Evolutionary conservation across 2,329 filamentous ascomycete species (phyloP).

Genomic region (Aspergillus brunneoviolaceus): DNA sequence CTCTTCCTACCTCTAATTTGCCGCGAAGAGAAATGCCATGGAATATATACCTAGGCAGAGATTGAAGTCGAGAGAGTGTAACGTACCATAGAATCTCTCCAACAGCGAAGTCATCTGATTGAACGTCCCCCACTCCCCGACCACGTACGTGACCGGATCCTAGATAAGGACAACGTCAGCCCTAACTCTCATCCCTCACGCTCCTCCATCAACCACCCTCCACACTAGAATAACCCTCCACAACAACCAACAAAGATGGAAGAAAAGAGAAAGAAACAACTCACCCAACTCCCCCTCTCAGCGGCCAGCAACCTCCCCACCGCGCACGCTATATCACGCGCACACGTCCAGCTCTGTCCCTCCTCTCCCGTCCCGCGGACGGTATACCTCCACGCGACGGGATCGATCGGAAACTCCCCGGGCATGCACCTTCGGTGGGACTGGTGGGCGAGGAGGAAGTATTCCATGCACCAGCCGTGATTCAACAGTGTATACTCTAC

Average conservation of each 20-base stretch:
- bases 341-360: constrained; percentile 17
- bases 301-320: constrained; percentile 4
- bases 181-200: too few relatives aligned
- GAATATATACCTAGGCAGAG: too few relatives aligned
- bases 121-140: background rate
- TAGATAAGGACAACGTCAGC: background rate
- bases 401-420: constrained; percentile 2
- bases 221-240: too few relatives aligned
- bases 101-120: background rate
- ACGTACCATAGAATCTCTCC: background rate
- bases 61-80: too few relatives aligned
- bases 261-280: background rate
- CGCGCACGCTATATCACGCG: constrained; percentile 19
- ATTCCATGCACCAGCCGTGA: constrained; percentile 23
- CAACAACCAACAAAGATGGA: too few relatives aligned
- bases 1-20: too few relatives aligned
- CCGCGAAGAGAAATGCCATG: too few relatives aligned
- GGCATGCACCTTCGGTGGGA: background rate
- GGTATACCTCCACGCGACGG: background rate
- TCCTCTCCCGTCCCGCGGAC: constrained; percentile 20
- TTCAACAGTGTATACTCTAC: constrained; percentile 22
- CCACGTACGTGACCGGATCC: background rate
- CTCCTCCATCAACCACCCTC: too few relatives aligned
- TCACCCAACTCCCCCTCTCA: background rate
- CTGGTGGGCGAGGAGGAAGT: constrained; percentile 10